A percentile compares a stretch with the other conserved stretches of the same genome.
Evolutionary conservation across 768 basidiomycete species (phyloP).

Genomic region (Phanerochaete sordida): DNA sequence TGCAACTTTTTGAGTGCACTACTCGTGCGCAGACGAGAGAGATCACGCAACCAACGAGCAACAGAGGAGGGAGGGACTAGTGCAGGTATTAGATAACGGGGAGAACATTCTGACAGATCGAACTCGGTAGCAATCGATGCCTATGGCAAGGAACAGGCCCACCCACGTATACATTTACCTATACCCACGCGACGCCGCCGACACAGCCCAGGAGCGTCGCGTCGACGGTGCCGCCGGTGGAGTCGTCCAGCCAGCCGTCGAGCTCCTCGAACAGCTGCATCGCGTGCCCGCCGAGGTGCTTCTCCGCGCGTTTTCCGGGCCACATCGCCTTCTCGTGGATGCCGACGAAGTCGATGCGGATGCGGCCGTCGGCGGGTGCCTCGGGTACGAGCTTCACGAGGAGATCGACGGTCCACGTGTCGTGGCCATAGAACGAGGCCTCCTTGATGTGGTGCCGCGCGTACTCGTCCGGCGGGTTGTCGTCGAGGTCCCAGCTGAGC

Average conservation of each 20-base stretch:
- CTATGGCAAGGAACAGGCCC: background rate
- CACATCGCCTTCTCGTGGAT: slow-evolving; percentile 84
- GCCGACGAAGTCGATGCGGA: slow-evolving; percentile 74
- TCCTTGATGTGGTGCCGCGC: slow-evolving; percentile 90
- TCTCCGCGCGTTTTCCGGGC: slow-evolving; percentile 55
- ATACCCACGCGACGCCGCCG: slow-evolving; percentile 45
- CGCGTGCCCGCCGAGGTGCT: slow-evolving; percentile 50
- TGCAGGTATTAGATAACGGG: no score
- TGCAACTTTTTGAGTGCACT: no score
- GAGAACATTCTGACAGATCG: background rate
- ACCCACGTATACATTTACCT: background rate
- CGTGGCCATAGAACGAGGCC: slow-evolving; percentile 78
- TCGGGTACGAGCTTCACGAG: slow-evolving; percentile 50
- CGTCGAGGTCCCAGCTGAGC: slow-evolving; percentile 76
- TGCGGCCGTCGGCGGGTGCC: slow-evolving; percentile 16
- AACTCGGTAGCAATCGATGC: background rate
- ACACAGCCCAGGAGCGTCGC: slow-evolving; percentile 67
- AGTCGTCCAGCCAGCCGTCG: slow-evolving; percentile 69
- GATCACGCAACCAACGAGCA: no score
- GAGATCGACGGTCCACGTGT: slow-evolving; percentile 72
- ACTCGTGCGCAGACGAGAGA: no score
- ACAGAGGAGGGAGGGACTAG: no score
- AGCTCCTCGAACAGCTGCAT: slow-evolving; percentile 74
- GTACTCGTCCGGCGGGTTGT: slow-evolving; percentile 70
- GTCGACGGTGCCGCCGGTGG: slow-evolving; percentile 64